A percentile compares a stretch with the other conserved stretches of the same genome.
Evolutionary conservation across 352 stramenopile genomes (phyloP).

Genomic region (Saprolegnia parasitica): DNA sequence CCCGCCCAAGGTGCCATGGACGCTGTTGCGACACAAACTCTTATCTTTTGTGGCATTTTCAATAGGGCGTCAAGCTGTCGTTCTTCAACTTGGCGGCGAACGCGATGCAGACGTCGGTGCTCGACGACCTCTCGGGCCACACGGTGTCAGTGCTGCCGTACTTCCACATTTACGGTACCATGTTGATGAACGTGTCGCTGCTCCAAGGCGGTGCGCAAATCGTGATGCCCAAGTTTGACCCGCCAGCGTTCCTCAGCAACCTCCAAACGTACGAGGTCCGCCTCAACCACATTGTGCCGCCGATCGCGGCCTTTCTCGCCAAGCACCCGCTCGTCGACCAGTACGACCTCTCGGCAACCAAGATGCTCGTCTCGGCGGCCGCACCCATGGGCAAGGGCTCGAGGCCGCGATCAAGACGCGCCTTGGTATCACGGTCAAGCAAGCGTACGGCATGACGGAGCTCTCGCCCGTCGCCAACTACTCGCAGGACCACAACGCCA

Average conservation of each 20-base stretch:
- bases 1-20: conserved; percentile 68
- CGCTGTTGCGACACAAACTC: background rate
- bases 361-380: conserved; percentile 65
- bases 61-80: conserved; percentile 80
- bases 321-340: conserved; percentile 67
- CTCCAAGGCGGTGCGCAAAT: conserved; percentile 79
- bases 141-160: conserved; percentile 81
- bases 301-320: conserved; percentile 46
- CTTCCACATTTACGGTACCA: conserved; percentile 94
- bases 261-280: conserved; percentile 54
- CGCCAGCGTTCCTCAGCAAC: conserved; percentile 78
- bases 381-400: conserved; percentile 75
- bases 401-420: conserved; percentile 55
- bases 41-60: background rate
- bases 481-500: background rate
- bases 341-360: conserved; percentile 61
- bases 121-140: conserved; percentile 41
- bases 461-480: conserved; percentile 37
- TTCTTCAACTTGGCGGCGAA: conserved; percentile 76
- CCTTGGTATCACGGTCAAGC: conserved; percentile 46
- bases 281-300: conserved; percentile 75
- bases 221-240: conserved; percentile 87
- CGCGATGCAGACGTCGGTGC: conserved; percentile 46
- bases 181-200: conserved; percentile 74
- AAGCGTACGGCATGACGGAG: conserved; percentile 67